These are phyloP conservation scores for Fraxinus cuspidata DNA, from an alignment of 257 asterid genomes.

Conservation along the genomic window DNA sequence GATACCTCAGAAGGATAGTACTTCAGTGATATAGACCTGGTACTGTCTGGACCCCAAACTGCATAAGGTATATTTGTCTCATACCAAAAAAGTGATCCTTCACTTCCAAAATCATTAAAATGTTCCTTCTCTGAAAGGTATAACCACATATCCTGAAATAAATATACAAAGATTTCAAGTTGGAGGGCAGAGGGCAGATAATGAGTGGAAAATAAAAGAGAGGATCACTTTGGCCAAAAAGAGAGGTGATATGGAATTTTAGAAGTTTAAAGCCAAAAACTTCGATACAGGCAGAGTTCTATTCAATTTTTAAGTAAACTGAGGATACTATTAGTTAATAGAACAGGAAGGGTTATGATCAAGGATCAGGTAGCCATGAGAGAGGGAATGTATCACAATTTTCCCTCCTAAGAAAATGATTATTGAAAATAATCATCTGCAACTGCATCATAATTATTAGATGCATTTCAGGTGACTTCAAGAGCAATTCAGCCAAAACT, in stretches of 20 bases:
- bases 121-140: constrained; percentile 78
- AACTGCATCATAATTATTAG: not conserved
- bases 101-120: constrained; percentile 76
- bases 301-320: not conserved
- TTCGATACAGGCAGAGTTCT: not conserved
- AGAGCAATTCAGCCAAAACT: not conserved
- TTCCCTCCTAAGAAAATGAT: not conserved
- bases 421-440: not conserved
- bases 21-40: constrained; percentile 67
- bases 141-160: constrained; percentile 88
- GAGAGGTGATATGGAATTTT: not conserved
- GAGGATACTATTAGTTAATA: not conserved
- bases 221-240: not conserved
- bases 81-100: constrained; percentile 86
- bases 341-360: not conserved
- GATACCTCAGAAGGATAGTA: constrained; percentile 83
- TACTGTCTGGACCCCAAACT: constrained; percentile 84
- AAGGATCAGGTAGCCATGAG: not conserved
- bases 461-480: not conserved
- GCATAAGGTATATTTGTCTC: constrained; percentile 96
- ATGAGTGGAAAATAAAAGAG: not conserved
- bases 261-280: not conserved
- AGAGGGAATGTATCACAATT: not conserved
- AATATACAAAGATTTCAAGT: not conserved
- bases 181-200: not conserved